phyloP scores from a whole-genome alignment of 331 rosid species.

The Acacia pycnantha region DNA sequence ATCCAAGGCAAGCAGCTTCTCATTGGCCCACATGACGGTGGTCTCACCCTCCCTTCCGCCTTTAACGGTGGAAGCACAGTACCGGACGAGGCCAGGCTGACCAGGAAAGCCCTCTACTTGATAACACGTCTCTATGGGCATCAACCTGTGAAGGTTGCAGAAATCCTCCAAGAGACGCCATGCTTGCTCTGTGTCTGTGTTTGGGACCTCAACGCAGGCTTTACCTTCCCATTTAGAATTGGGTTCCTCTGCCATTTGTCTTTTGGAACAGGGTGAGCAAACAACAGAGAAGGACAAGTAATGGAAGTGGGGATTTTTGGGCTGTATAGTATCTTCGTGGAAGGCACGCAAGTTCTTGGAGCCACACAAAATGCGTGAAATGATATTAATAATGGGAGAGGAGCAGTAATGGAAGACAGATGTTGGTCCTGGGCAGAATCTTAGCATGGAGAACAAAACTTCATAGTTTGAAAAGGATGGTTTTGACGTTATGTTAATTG shows the following conservation, averaged over 20 bases:
- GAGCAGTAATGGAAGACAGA: background rate
- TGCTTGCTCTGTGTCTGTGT: conserved; percentile 14
- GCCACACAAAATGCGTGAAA: background rate
- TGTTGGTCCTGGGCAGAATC: background rate
- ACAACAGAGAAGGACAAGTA: background rate
- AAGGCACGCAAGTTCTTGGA: background rate
- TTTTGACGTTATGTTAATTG: background rate
- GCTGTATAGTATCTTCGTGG: background rate
- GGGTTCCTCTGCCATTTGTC: conserved; percentile 13
- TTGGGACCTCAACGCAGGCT: conserved; percentile 23
- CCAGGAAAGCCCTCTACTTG: conserved; percentile 40
- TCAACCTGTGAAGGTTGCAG: conserved; percentile 48
- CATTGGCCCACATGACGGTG: conserved; percentile 40
- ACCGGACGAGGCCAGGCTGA: conserved; percentile 42
- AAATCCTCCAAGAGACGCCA: conserved; percentile 52
- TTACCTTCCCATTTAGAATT: conserved; percentile 31
- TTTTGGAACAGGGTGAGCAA: background rate
- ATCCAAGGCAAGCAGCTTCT: conserved; percentile 46
- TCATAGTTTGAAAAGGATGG: background rate
- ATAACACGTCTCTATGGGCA: conserved; percentile 43
- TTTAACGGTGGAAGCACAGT: conserved; percentile 32
- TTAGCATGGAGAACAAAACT: background rate
- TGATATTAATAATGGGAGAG: background rate
- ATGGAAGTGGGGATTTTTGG: background rate
- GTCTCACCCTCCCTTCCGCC: background rate